Percentiles rank a stretch among this genome's conserved stretches.
phyloP scores from a whole-genome alignment of 371 early-diverging fungal genomes.

The Mortierella polycephala region DNA sequence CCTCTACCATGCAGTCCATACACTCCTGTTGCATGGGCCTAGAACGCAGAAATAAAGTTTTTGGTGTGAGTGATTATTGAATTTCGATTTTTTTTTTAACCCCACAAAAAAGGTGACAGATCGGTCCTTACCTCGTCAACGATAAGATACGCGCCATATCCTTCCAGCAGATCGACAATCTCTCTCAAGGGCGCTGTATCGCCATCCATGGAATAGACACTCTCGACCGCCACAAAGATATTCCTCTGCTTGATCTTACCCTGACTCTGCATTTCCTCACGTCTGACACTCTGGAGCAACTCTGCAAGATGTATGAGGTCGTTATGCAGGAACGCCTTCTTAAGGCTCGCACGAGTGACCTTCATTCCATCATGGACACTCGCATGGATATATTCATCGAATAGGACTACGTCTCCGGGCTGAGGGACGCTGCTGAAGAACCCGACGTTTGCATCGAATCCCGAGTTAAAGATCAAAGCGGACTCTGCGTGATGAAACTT shows the following conservation, averaged over 20 bases:
- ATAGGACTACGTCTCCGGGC: slow-evolving; percentile 72
- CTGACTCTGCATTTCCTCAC: slow-evolving; percentile 25
- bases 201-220: slow-evolving; percentile 90
- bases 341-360: slow-evolving; percentile 63
- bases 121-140: slow-evolving; percentile 55
- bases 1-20: slow-evolving; percentile 78
- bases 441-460: slow-evolving; percentile 84
- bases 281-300: slow-evolving; percentile 37
- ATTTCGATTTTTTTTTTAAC: slow-evolving; percentile 10
- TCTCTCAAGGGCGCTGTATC: slow-evolving; percentile 76
- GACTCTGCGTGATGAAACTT: slow-evolving; percentile 68
- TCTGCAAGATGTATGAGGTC: slow-evolving; percentile 63
- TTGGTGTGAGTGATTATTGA: slow-evolving; percentile 14
- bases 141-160: slow-evolving; percentile 53
- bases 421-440: slow-evolving; percentile 77
- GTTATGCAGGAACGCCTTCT: slow-evolving; percentile 73
- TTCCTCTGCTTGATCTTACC: slow-evolving; percentile 52
- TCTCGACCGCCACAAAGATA: slow-evolving; percentile 80
- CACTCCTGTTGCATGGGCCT: slow-evolving; percentile 89
- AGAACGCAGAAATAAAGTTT: slow-evolving; percentile 8
- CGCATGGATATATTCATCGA: slow-evolving; percentile 84
- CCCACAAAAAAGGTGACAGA: slow-evolving; percentile 27
- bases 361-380: slow-evolving; percentile 86
- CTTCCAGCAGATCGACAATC: slow-evolving; percentile 64
- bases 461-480: slow-evolving; percentile 84